These are phyloP conservation scores for Chamaenerion angustifolium DNA, from an alignment of 345 rosid species.

Conservation along the genomic window DNA sequence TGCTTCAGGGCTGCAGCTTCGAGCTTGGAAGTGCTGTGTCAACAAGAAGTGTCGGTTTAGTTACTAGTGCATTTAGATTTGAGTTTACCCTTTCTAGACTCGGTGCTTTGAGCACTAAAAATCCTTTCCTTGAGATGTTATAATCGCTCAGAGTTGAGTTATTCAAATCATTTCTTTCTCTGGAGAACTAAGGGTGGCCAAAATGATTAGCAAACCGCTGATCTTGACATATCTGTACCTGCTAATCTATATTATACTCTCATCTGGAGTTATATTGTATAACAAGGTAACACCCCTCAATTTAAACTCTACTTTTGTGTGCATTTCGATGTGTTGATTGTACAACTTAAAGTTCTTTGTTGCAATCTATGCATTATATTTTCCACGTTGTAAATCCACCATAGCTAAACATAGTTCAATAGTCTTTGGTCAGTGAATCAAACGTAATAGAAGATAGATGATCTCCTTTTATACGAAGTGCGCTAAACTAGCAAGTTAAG, in stretches of 20 bases:
- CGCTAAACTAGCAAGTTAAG: too few species aligned
- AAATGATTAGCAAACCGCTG: conserved; percentile 69
- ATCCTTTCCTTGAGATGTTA: conserved; percentile 3
- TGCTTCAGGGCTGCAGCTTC: not conserved
- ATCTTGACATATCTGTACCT: conserved; percentile 76
- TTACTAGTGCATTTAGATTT: not conserved
- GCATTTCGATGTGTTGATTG: too few species aligned
- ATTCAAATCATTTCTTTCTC: not conserved
- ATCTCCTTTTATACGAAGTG: too few species aligned
- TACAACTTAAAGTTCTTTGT: too few species aligned
- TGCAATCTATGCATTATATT: too few species aligned
- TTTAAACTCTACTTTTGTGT: too few species aligned
- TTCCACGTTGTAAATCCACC: too few species aligned
- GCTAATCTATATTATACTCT: conserved; percentile 67
- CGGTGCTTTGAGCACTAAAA: not conserved
- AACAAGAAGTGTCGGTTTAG: not conserved
- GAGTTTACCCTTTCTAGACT: not conserved
- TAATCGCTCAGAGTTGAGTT: not conserved
- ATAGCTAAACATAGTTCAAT: too few species aligned
- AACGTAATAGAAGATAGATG: too few species aligned
- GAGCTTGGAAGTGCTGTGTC: not conserved
- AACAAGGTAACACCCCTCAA: conserved; percentile 51
- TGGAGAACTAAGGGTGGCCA: conserved; percentile 2
- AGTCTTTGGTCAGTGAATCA: too few species aligned
- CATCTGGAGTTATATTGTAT: conserved; percentile 86